Evolutionary conservation across 2,329 filamentous ascomycete species (phyloP).

Genomic region (Aspergillus sp.): DNA sequence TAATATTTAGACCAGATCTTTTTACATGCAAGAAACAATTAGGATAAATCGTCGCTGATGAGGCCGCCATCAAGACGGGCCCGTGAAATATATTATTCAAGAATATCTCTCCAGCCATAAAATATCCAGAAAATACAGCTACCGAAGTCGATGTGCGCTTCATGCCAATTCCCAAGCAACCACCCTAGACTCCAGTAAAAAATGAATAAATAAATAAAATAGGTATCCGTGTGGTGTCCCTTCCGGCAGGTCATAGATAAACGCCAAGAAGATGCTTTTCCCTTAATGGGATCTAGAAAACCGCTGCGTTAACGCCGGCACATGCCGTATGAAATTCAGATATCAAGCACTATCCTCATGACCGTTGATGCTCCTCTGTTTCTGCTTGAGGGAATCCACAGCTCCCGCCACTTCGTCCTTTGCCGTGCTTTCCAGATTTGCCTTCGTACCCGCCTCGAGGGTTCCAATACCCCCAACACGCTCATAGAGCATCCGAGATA

Average conservation of each 20-base stretch:
- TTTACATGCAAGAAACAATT: too few species aligned
- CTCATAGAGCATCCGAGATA: conserved; percentile 85
- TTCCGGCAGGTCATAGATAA: conserved; percentile 5
- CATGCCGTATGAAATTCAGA: conserved; percentile 14
- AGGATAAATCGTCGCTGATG: not conserved
- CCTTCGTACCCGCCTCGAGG: conserved; percentile 65
- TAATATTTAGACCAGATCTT: too few species aligned
- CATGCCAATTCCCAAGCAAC: not conserved
- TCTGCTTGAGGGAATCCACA: conserved; percentile 46
- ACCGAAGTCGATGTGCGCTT: not conserved
- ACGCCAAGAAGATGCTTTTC: conserved; percentile 18
- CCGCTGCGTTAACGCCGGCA: conserved; percentile 20
- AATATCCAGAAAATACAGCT: not conserved
- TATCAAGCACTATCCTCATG: conserved; percentile 20
- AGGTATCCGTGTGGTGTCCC: conserved; percentile 1
- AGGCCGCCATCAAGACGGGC: not conserved
- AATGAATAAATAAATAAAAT: not conserved
- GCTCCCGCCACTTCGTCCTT: conserved; percentile 76
- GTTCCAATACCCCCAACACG: conserved; percentile 54
- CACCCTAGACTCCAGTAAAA: not conserved
- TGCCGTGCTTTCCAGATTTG: conserved; percentile 74
- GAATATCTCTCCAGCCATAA: not conserved
- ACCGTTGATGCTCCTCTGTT: conserved; percentile 14
- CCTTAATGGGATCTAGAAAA: conserved; percentile 8
- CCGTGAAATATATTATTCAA: not conserved